Conservation (phyloP, 345 rosid species). For the Gossypium anomalum region DNA sequence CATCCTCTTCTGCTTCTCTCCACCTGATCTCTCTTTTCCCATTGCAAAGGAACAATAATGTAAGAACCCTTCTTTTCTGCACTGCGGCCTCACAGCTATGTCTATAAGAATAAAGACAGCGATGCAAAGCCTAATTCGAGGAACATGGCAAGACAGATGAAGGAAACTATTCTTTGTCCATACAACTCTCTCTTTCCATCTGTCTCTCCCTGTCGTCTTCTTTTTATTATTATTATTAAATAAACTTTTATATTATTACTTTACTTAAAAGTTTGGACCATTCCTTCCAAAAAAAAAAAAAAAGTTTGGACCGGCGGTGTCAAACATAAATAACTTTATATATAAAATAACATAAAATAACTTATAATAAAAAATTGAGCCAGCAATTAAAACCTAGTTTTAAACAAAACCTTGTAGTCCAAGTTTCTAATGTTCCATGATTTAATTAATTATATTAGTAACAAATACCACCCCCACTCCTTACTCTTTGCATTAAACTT, state of each 20-base stretch:
- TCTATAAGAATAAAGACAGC: not conserved
- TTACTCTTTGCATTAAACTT: too few relatives aligned
- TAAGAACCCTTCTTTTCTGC: not conserved
- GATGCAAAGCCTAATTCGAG: not conserved
- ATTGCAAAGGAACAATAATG: slow-evolving; percentile 18
- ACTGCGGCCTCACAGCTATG: not conserved
- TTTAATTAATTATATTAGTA: not conserved
- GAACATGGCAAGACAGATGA: not conserved
- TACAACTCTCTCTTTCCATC: not conserved
- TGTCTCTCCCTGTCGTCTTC: not conserved
- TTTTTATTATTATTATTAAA: not conserved
- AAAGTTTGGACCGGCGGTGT: too few relatives aligned
- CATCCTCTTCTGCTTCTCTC: slow-evolving; percentile 35
- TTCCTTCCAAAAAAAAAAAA: too few relatives aligned
- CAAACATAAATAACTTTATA: too few relatives aligned
- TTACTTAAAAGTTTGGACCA: not conserved
- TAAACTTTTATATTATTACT: not conserved
- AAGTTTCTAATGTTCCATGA: not conserved
- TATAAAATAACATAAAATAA: too few relatives aligned
- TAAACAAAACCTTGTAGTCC: not conserved
- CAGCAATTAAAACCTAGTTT: too few relatives aligned
- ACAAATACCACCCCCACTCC: too few relatives aligned
- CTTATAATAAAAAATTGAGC: too few relatives aligned
- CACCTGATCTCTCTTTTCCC: slow-evolving; percentile 47
- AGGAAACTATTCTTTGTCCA: not conserved